phyloP scores from a whole-genome alignment of 192 early-diverging fungal genomes.

The Lobulomyces angularis region DNA sequence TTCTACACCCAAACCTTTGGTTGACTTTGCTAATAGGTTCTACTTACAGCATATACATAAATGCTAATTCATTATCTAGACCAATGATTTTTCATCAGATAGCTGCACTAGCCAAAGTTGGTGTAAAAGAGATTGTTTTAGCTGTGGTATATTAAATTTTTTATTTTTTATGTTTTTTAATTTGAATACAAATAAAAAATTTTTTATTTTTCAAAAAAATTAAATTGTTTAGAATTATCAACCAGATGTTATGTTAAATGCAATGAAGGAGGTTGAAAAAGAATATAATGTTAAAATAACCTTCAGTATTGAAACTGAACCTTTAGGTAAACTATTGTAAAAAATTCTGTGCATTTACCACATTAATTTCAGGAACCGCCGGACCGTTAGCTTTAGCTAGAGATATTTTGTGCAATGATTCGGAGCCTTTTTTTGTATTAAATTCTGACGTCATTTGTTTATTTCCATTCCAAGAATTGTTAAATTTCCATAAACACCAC shows the following conservation, averaged over 20 bases:
- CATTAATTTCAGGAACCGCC: constrained; percentile 11
- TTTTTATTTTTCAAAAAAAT: no score
- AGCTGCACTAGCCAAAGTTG: constrained; percentile 84
- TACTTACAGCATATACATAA: no score
- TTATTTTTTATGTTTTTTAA: no score
- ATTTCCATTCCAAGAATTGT: constrained; percentile 81
- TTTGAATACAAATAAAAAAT: no score
- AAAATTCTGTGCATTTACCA: background rate
- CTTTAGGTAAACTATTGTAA: constrained; percentile 63
- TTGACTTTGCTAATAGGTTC: constrained; percentile 98
- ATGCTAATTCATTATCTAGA: no score
- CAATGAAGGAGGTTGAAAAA: constrained; percentile 87
- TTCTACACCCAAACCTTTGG: constrained; percentile 91
- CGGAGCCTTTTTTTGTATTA: constrained; percentile 79
- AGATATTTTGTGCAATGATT: constrained; percentile 75
- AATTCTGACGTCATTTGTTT: constrained; percentile 91
- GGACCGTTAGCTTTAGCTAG: constrained; percentile 92
- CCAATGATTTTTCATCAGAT: constrained; percentile 99
- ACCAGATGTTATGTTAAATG: constrained; percentile 89
- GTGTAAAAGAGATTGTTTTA: no score
- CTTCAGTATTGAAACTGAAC: constrained; percentile 94
- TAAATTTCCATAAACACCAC: constrained; percentile 80
- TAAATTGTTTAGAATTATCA: no score
- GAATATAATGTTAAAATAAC: constrained; percentile 84
- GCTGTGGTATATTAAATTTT: no score